These are phyloP conservation scores for Coprinopsis sp. DNA, from an alignment of 768 basidiomycete genomes.

Conservation along the genomic window DNA sequence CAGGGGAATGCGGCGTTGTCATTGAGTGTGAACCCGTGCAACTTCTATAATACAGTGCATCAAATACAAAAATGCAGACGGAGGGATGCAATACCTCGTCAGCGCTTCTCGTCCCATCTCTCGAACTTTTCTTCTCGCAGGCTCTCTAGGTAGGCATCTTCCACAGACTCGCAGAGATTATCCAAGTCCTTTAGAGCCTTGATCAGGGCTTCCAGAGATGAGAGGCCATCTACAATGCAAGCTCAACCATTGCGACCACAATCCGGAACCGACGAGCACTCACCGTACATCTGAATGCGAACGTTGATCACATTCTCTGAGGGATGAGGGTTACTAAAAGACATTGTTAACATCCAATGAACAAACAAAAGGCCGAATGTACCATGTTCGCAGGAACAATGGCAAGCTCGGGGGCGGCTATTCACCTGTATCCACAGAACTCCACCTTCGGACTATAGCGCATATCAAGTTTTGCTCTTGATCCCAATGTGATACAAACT, in stretches of 20 bases:
- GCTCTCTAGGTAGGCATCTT: constrained; percentile 61
- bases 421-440: constrained; percentile 94
- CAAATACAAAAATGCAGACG: neutral
- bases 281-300: constrained; percentile 99
- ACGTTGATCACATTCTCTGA: constrained; percentile 95
- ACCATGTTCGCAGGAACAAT: neutral
- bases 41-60: neutral
- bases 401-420: constrained; percentile 6
- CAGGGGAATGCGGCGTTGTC: too few species aligned
- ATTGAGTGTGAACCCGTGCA: too few species aligned
- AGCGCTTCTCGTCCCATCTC: constrained; percentile 64
- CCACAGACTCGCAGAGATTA: constrained; percentile 64
- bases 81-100: neutral
- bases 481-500: constrained; percentile 18
- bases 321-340: constrained; percentile 80
- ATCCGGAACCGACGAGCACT: constrained; percentile 25
- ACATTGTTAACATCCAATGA: constrained; percentile 1
- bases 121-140: constrained; percentile 52
- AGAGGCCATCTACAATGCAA: constrained; percentile 63
- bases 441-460: constrained; percentile 90
- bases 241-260: neutral
- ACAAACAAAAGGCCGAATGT: constrained; percentile 4
- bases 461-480: constrained; percentile 1
- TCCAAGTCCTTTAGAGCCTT: constrained; percentile 76
- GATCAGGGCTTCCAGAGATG: constrained; percentile 76